Conservation (phyloP, 371 early-diverging fungal genomes). For the Mortierella sp. region DNA sequence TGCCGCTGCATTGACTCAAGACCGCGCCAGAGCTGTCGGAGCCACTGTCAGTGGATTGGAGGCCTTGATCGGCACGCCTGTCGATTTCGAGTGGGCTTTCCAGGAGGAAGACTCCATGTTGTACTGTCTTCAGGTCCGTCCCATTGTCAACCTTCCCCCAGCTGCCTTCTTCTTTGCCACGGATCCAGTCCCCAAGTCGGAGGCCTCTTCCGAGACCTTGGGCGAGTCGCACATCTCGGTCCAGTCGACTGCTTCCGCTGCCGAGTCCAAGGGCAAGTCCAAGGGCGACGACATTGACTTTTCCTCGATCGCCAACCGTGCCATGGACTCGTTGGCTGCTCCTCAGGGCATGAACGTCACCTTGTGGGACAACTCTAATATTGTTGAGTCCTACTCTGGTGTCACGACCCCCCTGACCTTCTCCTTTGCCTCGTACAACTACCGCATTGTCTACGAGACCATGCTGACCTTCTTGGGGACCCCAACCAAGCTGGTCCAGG, state of each 20-base stretch:
- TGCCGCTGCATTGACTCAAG: slow-evolving; percentile 39
- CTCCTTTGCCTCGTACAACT: slow-evolving; percentile 57
- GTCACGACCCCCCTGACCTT: slow-evolving; percentile 56
- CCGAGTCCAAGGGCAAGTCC: slow-evolving; percentile 22
- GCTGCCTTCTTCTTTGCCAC: slow-evolving; percentile 48
- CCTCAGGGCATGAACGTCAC: slow-evolving; percentile 58
- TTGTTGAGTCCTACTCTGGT: slow-evolving; percentile 58
- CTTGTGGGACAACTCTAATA: slow-evolving; percentile 57
- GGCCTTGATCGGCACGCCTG: slow-evolving; percentile 47
- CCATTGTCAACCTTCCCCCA: slow-evolving; percentile 56
- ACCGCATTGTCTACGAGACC: slow-evolving; percentile 57
- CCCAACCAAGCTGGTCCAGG: slow-evolving; percentile 43
- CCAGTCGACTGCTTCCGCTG: slow-evolving; percentile 13
- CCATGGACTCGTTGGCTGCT: slow-evolving; percentile 41
- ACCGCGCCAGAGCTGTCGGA: slow-evolving; percentile 45
- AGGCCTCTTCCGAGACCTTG: slow-evolving; percentile 13
- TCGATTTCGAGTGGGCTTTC: slow-evolving; percentile 58
- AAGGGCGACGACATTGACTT: slow-evolving; percentile 32
- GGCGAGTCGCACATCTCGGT: slow-evolving; percentile 24
- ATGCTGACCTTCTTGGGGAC: slow-evolving; percentile 54
- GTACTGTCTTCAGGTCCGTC: slow-evolving; percentile 56
- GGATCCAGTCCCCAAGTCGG: slow-evolving; percentile 28
- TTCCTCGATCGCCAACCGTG: slow-evolving; percentile 42
- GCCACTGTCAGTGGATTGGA: slow-evolving; percentile 44
- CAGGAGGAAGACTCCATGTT: slow-evolving; percentile 48